Conservation (phyloP, 805 yeast species). For the Saturnispora sekii region DNA sequence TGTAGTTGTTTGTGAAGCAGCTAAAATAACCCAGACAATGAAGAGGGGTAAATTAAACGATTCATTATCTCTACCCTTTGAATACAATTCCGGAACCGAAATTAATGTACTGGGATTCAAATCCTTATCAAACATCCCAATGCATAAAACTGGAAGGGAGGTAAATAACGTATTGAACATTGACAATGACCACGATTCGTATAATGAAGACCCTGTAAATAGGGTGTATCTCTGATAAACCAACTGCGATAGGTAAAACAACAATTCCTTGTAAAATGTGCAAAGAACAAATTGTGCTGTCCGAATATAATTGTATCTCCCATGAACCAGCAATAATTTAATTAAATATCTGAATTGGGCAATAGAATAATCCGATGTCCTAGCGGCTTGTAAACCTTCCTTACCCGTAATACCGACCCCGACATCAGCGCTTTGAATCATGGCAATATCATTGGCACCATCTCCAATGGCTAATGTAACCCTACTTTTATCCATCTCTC, state of each 20-base stretch:
- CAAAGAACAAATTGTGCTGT: conserved; percentile 86
- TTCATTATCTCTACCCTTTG: conserved; percentile 62
- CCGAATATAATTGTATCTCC: conserved; percentile 88
- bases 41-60: conserved; percentile 67
- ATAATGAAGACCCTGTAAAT: conserved; percentile 88
- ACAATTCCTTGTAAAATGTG: conserved; percentile 88
- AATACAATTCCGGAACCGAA: conserved; percentile 85
- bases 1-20: conserved; percentile 61
- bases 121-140: conserved; percentile 95
- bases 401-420: conserved; percentile 97
- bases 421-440: conserved; percentile 97
- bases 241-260: conserved; percentile 83
- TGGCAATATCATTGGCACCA: conserved; percentile 98
- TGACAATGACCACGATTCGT: conserved; percentile 92
- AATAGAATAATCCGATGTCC: conserved; percentile 89
- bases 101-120: conserved; percentile 77
- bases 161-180: conserved; percentile 97
- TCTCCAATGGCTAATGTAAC: conserved; percentile 97
- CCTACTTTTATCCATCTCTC: conserved; percentile 52
- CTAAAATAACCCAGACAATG: conserved; percentile 68
- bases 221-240: conserved; percentile 77
- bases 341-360: conserved; percentile 85
- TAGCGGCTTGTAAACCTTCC: conserved; percentile 94
- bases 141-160: conserved; percentile 78
- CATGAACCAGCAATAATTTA: conserved; percentile 84